Conservation (phyloP, 2,329 filamentous ascomycete species). For the Hymenoscyphus occultus region DNA sequence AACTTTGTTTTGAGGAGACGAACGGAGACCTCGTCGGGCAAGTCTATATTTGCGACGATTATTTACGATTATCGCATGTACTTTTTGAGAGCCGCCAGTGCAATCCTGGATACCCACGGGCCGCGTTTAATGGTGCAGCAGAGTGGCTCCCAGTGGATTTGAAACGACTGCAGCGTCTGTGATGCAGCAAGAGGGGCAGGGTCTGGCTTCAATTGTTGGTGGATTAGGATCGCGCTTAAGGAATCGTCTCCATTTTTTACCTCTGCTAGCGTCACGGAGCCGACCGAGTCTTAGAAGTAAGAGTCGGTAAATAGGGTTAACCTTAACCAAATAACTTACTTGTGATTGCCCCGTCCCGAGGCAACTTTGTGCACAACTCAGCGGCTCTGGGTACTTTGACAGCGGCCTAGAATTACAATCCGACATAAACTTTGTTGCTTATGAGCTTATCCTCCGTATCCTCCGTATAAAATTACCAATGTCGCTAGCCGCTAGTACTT, state of each 20-base stretch:
- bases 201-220: not conserved
- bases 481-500: not conserved
- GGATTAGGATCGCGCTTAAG: not conserved
- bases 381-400: not conserved
- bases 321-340: not conserved
- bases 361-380: not conserved
- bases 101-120: conserved; percentile 6
- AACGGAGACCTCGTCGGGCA: not conserved
- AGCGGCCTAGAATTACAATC: not conserved
- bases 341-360: conserved; percentile 3
- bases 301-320: not conserved
- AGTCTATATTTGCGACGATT: not conserved
- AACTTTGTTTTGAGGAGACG: not conserved
- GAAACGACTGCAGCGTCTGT: not conserved
- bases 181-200: not conserved
- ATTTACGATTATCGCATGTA: not conserved
- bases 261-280: not conserved
- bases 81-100: not conserved
- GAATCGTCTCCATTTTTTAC: not conserved
- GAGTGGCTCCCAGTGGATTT: not conserved
- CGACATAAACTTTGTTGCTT: not conserved
- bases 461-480: not conserved
- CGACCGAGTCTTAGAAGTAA: not conserved
- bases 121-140: not conserved
- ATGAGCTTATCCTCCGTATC: not conserved